phyloP scores from a whole-genome alignment of 768 basidiomycete genomes.

The Pleurotus sapidus region DNA sequence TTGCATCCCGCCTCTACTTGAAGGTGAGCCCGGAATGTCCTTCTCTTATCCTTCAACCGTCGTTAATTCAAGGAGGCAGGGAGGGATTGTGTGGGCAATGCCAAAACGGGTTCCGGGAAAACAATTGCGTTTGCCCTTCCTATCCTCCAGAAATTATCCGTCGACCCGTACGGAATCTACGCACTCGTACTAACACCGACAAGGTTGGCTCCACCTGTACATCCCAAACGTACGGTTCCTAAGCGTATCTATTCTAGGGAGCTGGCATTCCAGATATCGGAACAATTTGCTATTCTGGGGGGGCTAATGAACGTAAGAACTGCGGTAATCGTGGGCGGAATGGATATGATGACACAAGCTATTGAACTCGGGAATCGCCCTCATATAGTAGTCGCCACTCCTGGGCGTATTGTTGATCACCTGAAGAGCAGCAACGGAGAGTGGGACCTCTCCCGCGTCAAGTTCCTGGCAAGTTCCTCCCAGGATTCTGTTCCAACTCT shows the following conservation, averaged over 20 bases:
- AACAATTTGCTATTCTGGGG: conserved; percentile 93
- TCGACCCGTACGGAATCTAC: conserved; percentile 93
- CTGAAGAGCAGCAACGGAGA: conserved; percentile 73
- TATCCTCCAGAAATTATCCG: conserved; percentile 83
- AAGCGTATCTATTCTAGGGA: conserved; percentile 54
- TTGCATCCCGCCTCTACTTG: conserved; percentile 84
- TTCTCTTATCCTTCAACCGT: not conserved
- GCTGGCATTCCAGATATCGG: conserved; percentile 94
- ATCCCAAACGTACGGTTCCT: not conserved
- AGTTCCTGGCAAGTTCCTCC: conserved; percentile 65
- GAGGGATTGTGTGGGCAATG: conserved; percentile 94
- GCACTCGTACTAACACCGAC: conserved; percentile 94
- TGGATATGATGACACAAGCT: conserved; percentile 97
- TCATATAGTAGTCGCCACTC: conserved; percentile 94
- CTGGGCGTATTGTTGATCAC: conserved; percentile 92
- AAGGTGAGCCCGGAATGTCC: conserved; percentile 45
- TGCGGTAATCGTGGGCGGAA: conserved; percentile 91
- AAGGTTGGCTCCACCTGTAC: conserved; percentile 47
- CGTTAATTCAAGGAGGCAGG: conserved; percentile 41
- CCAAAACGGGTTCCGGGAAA: conserved; percentile 97
- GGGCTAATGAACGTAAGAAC: conserved; percentile 78
- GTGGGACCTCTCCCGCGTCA: conserved; percentile 83
- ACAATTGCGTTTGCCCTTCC: conserved; percentile 97
- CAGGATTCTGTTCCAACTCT: not conserved
- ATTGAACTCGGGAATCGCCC: conserved; percentile 82